These are phyloP conservation scores for Lecanicillium sp. DNA, from an alignment of 2,329 filamentous ascomycete genomes.

Conservation along the genomic window DNA sequence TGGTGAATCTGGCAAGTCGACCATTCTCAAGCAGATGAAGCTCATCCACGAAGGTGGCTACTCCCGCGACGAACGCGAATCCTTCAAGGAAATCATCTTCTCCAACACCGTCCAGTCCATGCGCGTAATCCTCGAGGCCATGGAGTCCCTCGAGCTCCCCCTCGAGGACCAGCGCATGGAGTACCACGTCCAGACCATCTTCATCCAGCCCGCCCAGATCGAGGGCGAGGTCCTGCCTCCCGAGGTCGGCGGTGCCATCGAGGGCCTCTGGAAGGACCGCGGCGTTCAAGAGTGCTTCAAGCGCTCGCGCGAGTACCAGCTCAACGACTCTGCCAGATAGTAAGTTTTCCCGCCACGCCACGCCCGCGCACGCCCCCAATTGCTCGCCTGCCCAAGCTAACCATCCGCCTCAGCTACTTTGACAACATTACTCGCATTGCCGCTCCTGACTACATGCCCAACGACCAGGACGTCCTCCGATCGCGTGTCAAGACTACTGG, in stretches of 20 bases:
- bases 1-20: constrained; percentile 92
- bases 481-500: constrained; percentile 97
- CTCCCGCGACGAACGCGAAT: constrained; percentile 77
- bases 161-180: constrained; percentile 89
- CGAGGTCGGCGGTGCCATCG: constrained; percentile 89
- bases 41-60: constrained; percentile 98
- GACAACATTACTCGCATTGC: constrained; percentile 90
- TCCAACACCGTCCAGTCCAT: constrained; percentile 65
- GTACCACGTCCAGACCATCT: constrained; percentile 96
- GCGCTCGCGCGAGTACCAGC: constrained; percentile 88
- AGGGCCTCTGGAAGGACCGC: constrained; percentile 85
- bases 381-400: constrained; percentile 25
- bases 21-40: constrained; percentile 99
- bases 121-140: constrained; percentile 63
- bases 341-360: constrained; percentile 44
- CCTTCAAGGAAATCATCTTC: constrained; percentile 66
- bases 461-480: constrained; percentile 89
- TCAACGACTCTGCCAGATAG: constrained; percentile 97
- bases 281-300: constrained; percentile 95
- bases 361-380: background rate
- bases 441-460: constrained; percentile 86
- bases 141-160: constrained; percentile 68
- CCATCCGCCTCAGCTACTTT: constrained; percentile 70
- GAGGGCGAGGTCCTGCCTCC: constrained; percentile 92
- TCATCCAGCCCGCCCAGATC: constrained; percentile 96